Conservation (phyloP, 345 rosid species). For the Acer saccharum region DNA sequence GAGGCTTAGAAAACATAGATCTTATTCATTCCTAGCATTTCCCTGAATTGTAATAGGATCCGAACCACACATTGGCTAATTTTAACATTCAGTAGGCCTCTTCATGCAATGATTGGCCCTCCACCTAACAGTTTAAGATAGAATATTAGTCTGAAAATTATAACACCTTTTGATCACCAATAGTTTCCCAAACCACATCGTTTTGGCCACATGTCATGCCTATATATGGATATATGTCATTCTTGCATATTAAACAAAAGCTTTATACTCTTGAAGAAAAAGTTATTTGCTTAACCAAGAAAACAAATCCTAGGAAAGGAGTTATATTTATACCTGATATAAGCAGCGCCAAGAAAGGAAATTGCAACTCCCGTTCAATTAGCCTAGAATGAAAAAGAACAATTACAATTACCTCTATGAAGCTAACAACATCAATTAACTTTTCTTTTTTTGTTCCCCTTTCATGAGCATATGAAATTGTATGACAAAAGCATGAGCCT, state of each 20-base stretch:
- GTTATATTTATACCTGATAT: slow-evolving; percentile 67
- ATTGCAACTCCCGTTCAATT: slow-evolving; percentile 66
- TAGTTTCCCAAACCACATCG: not conserved
- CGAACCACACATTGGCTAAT: too few relatives aligned
- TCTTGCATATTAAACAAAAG: not conserved
- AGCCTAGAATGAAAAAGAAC: slow-evolving; percentile 44
- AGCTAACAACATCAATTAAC: slow-evolving; percentile 5
- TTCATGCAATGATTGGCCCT: not conserved
- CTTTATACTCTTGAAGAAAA: not conserved
- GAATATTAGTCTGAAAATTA: not conserved
- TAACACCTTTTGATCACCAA: not conserved
- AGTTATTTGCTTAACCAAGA: slow-evolving; percentile 8
- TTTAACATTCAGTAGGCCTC: too few relatives aligned
- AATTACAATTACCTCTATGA: not conserved
- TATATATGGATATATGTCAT: not conserved
- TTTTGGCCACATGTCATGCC: not conserved
- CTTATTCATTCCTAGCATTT: too few relatives aligned
- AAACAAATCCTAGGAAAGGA: not conserved
- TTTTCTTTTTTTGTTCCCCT: slow-evolving; percentile 4
- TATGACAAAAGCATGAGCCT: not conserved
- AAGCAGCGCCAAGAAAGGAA: slow-evolving; percentile 93
- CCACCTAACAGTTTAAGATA: not conserved
- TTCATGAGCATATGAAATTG: not conserved
- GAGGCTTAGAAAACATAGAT: too few relatives aligned
- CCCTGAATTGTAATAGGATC: too few relatives aligned